These are phyloP conservation scores for Colletotrichum musicola DNA, from an alignment of 2,329 filamentous ascomycete species.

Conservation along the genomic window DNA sequence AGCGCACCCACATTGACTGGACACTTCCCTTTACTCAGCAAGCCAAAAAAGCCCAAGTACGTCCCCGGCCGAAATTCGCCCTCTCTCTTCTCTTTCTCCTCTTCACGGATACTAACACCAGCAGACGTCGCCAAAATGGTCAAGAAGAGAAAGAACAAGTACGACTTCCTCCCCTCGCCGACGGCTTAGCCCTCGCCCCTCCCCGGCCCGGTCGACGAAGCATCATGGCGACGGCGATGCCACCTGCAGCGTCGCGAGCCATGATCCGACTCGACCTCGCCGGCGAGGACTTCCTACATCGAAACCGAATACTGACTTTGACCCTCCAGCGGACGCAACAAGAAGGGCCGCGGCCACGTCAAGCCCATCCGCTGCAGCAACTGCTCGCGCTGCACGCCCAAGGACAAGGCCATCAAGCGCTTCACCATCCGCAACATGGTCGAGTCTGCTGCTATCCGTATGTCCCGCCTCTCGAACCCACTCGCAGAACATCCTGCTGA, in stretches of 20 bases:
- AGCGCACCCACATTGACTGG: constrained; percentile 12
- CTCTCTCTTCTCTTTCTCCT: constrained; percentile 40
- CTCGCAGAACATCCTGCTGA: constrained; percentile 20
- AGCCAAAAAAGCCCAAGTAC: constrained; percentile 40
- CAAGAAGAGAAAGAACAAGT: constrained; percentile 81
- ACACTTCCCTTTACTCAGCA: constrained; percentile 37
- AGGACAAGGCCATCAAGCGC: constrained; percentile 99
- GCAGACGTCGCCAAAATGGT: constrained; percentile 74
- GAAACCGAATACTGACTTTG: constrained; percentile 42
- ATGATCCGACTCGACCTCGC: neutral
- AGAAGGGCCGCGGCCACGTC: constrained; percentile 99
- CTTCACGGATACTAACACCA: constrained; percentile 45
- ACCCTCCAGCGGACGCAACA: constrained; percentile 88
- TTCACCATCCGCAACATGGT: constrained; percentile 99
- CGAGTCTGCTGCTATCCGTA: constrained; percentile 99
- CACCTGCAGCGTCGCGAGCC: neutral
- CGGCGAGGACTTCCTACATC: neutral
- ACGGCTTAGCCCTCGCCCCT: neutral
- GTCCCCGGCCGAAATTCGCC: constrained; percentile 24
- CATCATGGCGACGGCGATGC: neutral
- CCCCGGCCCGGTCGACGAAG: neutral
- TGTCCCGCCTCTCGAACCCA: constrained; percentile 56
- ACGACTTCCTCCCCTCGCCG: constrained; percentile 49
- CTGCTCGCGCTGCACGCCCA: constrained; percentile 89
- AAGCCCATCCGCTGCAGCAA: constrained; percentile 92